These are phyloP conservation scores for Chlorella sorokiniana DNA, from an alignment of 139 green algal genomes.

Conservation along the genomic window DNA sequence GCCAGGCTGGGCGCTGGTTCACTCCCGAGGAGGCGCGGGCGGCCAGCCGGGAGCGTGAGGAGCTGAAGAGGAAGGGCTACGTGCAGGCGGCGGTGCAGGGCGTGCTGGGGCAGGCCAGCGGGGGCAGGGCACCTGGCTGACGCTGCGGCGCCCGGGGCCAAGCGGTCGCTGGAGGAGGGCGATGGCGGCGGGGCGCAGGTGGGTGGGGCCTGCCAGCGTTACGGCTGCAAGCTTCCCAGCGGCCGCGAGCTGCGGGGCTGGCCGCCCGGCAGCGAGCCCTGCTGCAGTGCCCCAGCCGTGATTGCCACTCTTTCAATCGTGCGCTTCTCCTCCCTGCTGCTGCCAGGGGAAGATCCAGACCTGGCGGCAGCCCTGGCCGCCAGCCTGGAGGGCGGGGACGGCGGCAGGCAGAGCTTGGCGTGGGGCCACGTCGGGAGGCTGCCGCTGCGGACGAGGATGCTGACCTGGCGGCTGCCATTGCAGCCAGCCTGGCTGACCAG, in stretches of 20 bases:
- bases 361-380: conserved; percentile 42
- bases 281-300: background rate
- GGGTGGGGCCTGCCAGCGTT: background rate
- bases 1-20: conserved; percentile 47
- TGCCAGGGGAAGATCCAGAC: conserved; percentile 46
- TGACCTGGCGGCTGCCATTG: conserved; percentile 70
- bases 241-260: background rate
- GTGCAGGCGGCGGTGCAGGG: conserved; percentile 36
- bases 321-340: background rate
- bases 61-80: conserved; percentile 52
- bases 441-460: conserved; percentile 47
- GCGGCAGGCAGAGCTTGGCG: background rate
- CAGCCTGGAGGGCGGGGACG: conserved; percentile 34
- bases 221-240: too few species aligned
- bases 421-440: background rate
- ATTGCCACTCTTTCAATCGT: background rate
- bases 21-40: conserved; percentile 36
- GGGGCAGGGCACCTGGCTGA: conserved; percentile 5
- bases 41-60: conserved; percentile 32
- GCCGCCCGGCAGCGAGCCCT: background rate
- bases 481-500: conserved; percentile 56
- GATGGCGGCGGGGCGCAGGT: background rate
- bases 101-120: conserved; percentile 27
- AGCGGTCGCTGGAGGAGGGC: background rate
- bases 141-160: conserved; percentile 19